Percentiles rank a stretch among this genome's conserved stretches.
Evolutionary conservation across 2,329 filamentous ascomycete species (phyloP).

Genomic region (Cordyceps pruinosa): DNA sequence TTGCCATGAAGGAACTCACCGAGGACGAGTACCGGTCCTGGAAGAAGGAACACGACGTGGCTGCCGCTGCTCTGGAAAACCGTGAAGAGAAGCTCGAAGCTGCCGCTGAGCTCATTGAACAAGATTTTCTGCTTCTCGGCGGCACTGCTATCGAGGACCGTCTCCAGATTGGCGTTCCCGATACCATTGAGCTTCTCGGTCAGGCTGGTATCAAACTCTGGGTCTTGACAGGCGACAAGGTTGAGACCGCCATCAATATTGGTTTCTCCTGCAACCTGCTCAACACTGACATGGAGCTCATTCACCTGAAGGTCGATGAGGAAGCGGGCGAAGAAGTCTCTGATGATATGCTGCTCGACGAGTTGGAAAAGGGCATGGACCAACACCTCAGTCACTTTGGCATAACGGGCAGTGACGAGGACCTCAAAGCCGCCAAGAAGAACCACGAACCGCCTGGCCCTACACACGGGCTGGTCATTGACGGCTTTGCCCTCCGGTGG

Average conservation of each 20-base stretch:
- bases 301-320: conserved; percentile 80
- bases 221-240: conserved; percentile 97
- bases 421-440: conserved; percentile 69
- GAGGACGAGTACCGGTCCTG: conserved; percentile 81
- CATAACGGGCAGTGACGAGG: conserved; percentile 77
- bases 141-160: conserved; percentile 97
- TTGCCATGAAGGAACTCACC: conserved; percentile 72
- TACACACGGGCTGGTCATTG: conserved; percentile 89
- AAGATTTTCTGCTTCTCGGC: conserved; percentile 78
- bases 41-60: conserved; percentile 81
- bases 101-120: conserved; percentile 85
- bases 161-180: conserved; percentile 91
- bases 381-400: conserved; percentile 65
- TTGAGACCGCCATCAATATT: conserved; percentile 99
- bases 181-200: conserved; percentile 85
- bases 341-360: conserved; percentile 45
- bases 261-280: conserved; percentile 97
- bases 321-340: conserved; percentile 48
- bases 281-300: conserved; percentile 95
- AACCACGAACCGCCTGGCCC: conserved; percentile 81
- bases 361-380: conserved; percentile 66
- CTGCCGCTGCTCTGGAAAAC: conserved; percentile 73
- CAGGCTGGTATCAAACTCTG: conserved; percentile 96
- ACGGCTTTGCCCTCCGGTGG: conserved; percentile 86
- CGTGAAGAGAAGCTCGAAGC: conserved; percentile 91